Percentiles rank a stretch among this genome's conserved stretches.
These are phyloP conservation scores for Nicotiana undulata DNA, from an alignment of 257 asterid genomes.

Conservation along the genomic window DNA sequence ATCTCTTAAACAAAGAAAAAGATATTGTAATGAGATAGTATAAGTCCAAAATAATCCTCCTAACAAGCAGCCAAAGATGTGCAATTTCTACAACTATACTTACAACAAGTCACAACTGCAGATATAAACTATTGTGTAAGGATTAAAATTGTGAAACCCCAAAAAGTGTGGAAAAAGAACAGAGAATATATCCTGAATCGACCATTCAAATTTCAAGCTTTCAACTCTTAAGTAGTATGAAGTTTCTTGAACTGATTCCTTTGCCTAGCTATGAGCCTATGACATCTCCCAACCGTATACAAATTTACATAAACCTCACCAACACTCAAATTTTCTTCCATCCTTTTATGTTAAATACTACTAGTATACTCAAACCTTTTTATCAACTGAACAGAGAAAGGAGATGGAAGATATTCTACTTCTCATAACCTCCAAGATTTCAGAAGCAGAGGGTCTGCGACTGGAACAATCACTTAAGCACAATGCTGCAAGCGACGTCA, in stretches of 20 bases:
- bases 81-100: too few relatives aligned
- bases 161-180: background rate
- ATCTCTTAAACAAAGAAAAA: too few relatives aligned
- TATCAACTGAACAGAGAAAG: background rate
- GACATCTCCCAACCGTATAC: background rate
- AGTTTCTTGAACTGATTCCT: background rate
- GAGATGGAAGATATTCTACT: conserved; percentile 16
- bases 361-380: background rate
- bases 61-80: too few relatives aligned
- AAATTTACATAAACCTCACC: background rate
- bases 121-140: background rate
- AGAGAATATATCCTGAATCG: background rate
- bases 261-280: background rate
- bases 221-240: background rate
- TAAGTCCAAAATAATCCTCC: too few relatives aligned
- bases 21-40: too few relatives aligned
- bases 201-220: background rate
- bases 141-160: background rate
- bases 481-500: conserved; percentile 38
- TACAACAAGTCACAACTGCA: too few relatives aligned
- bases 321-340: too few relatives aligned
- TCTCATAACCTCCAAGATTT: conserved; percentile 28
- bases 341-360: background rate
- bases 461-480: conserved; percentile 42
- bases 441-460: conserved; percentile 54